A percentile compares a stretch with the other conserved stretches of the same genome.
Evolutionary conservation across 257 asterid species (phyloP).

Genomic region (Solanum paucissectum): DNA sequence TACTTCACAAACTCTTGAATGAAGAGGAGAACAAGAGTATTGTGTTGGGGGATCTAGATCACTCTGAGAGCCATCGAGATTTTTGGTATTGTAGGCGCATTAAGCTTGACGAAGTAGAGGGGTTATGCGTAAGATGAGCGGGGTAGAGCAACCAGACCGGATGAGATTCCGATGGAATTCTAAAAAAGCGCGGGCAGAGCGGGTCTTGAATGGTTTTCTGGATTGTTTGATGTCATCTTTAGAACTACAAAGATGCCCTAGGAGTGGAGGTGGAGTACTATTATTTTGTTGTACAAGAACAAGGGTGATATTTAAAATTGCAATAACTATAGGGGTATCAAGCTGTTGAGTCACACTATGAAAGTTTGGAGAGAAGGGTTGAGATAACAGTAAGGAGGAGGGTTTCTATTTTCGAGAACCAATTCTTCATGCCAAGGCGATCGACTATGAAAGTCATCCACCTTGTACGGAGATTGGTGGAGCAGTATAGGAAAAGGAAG

Average conservation of each 20-base stretch:
- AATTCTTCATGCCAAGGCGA: not conserved
- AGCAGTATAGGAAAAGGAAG: not conserved
- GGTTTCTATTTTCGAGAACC: not conserved
- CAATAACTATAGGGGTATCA: not conserved
- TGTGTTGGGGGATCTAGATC: not conserved
- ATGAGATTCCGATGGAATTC: not conserved
- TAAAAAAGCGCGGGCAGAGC: not conserved
- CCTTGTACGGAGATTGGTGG: not conserved
- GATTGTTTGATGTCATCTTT: not conserved
- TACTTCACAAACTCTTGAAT: not conserved
- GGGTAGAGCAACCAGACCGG: not conserved
- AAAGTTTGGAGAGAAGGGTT: not conserved
- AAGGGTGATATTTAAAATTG: not conserved
- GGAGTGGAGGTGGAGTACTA: not conserved
- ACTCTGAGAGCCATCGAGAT: not conserved
- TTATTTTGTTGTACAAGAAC: not conserved
- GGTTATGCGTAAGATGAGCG: not conserved
- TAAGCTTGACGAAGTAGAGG: not conserved
- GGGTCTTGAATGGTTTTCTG: not conserved
- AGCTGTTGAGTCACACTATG: not conserved
- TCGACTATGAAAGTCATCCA: not conserved
- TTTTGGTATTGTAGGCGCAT: not conserved
- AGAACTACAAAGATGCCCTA: not conserved
- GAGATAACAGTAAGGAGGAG: not conserved
- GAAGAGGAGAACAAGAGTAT: not conserved